Base-by-base conservation (phyloP, 345 rosid genomes). In the Salix brachista region DNA sequence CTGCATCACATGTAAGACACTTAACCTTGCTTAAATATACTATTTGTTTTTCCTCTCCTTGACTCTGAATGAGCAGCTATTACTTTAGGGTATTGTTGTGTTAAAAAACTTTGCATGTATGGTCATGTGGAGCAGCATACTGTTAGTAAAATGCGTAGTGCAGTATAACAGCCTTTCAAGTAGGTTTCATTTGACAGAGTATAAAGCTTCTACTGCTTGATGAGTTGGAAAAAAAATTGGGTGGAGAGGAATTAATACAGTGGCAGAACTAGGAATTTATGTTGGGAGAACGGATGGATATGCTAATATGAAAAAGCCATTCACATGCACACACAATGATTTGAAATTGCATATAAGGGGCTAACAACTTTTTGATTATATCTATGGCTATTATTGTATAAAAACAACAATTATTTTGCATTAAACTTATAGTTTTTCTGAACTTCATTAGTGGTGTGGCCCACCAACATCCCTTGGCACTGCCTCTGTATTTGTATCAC, bases 1-100 rank as follows among this genome's bases (percentile, higher is more conserved):
- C 97, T 50, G 98, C 97, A 54, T 85, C 89, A 67, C 83, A 83
- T 77, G 98, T 91, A 81, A 88, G 90, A 50, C 65, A 32, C 77
- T 75, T 61, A 61, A 60, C 41, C 62, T 52, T 75, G 58, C 36
- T 36, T 52, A 21, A 42, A 37, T 2, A 42, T 42, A 42, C 28
- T 25, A 3, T 61, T 26, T 48, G 17, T 1, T 34, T 39, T 25
- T 18, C 8, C 50, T 52, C 66, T 25, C 1, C n/a, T 1, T 70
- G 26, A 58, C 25, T 23, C n/a, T 58, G 26, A 17, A 17, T 21
- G 62, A 42, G 46, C 46, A 42, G 8, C 62, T 58, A 21, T 16
- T 48, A 32, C 30, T 34, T 21, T 37, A 18, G 60, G 12, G 14
- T n/a, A 2, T 7, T 5, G n/a, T 3, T 36, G 32, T 39, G 32